These are phyloP conservation scores for Vigna radiata DNA, from an alignment of 306 rosid genomes.

Conservation along the genomic window DNA sequence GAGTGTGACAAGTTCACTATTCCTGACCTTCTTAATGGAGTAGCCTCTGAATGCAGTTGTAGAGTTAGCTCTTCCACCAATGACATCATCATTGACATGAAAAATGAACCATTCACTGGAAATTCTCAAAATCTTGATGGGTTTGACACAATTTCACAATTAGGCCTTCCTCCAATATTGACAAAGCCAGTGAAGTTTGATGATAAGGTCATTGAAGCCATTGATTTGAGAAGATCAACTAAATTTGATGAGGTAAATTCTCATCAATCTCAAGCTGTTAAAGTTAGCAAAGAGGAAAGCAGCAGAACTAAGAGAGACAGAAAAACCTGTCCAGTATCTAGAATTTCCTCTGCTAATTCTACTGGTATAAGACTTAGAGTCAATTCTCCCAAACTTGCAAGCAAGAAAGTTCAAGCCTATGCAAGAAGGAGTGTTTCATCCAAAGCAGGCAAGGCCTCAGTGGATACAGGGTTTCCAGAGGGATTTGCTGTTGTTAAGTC, in stretches of 20 bases:
- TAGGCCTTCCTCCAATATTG: constrained; percentile 65
- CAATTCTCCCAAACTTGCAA: constrained; percentile 68
- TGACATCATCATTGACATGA: constrained; percentile 77
- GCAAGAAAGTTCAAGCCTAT: constrained; percentile 59
- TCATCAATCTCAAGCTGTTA: constrained; percentile 45
- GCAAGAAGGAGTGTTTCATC: constrained; percentile 68
- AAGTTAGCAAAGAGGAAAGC: constrained; percentile 51
- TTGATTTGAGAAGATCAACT: constrained; percentile 48
- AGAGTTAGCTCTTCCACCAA: constrained; percentile 68
- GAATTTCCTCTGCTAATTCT: constrained; percentile 54
- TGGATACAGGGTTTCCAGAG: constrained; percentile 55
- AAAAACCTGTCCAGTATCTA: constrained; percentile 34
- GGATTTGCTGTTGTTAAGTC: constrained; percentile 78
- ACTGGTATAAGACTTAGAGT: constrained; percentile 66
- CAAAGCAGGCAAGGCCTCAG: constrained; percentile 41
- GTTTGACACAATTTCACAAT: constrained; percentile 54
- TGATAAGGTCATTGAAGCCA: constrained; percentile 48
- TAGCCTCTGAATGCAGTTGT: constrained; percentile 55
- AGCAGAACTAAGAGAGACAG: constrained; percentile 37
- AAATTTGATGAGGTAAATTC: constrained; percentile 41
- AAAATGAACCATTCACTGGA: constrained; percentile 47
- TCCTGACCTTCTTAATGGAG: constrained; percentile 51
- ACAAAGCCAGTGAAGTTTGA: constrained; percentile 64
- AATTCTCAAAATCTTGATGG: constrained; percentile 53
- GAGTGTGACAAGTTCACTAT: constrained; percentile 47